Conservation (phyloP, 345 rosid genomes). For the Rhodamnia argentea region DNA sequence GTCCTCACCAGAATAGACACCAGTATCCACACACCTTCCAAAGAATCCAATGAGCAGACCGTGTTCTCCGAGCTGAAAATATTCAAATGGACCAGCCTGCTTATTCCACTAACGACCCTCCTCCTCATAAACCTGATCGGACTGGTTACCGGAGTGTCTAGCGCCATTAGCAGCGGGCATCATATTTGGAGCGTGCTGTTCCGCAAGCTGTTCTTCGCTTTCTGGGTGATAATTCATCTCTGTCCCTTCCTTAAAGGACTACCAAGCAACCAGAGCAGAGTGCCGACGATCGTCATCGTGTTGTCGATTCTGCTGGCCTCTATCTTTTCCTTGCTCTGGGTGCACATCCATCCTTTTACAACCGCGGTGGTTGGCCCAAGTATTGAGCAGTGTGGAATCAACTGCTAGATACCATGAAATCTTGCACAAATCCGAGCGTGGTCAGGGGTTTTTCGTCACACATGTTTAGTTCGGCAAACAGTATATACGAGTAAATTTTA, state of each 20-base stretch:
- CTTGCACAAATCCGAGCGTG: neutral
- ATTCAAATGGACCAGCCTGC: slow-evolving; percentile 39
- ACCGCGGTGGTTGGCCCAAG: slow-evolving; percentile 24
- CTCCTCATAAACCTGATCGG: slow-evolving; percentile 30
- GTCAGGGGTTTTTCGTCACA: neutral
- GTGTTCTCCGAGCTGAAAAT: slow-evolving; percentile 20
- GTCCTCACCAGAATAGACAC: slow-evolving; percentile 20
- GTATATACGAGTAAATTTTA: neutral
- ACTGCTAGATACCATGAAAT: slow-evolving; percentile 15
- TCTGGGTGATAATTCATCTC: slow-evolving; percentile 39
- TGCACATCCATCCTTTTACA: slow-evolving; percentile 25
- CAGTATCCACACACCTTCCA: slow-evolving; percentile 16
- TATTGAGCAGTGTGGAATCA: slow-evolving; percentile 24
- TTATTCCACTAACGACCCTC: slow-evolving; percentile 31
- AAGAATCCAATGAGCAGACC: slow-evolving; percentile 16
- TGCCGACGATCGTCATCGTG: slow-evolving; percentile 31
- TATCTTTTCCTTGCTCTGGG: slow-evolving; percentile 32
- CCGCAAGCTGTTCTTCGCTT: slow-evolving; percentile 33
- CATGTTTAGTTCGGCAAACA: neutral
- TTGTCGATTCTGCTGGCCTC: slow-evolving; percentile 36
- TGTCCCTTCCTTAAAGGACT: slow-evolving; percentile 33
- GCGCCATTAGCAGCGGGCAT: slow-evolving; percentile 17
- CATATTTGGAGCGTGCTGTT: slow-evolving; percentile 35
- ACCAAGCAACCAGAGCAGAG: slow-evolving; percentile 25
- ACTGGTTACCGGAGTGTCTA: slow-evolving; percentile 27